These are phyloP conservation scores for Naegleria fowleri DNA, from an alignment of 208 protist species.

Conservation along the genomic window DNA sequence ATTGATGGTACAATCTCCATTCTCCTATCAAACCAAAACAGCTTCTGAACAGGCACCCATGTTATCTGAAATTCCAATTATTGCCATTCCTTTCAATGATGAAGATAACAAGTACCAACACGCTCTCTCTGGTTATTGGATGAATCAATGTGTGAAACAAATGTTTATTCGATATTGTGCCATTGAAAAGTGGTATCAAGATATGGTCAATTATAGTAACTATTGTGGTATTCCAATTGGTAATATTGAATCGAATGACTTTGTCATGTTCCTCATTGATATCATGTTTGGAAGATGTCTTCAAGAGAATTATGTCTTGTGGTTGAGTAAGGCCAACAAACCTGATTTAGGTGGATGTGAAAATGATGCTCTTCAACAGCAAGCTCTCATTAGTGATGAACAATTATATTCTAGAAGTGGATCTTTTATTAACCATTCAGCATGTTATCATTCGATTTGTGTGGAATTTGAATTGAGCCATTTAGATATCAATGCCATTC, in stretches of 20 bases:
- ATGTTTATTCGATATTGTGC: neutral
- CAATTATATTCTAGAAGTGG: slow-evolving; percentile 30
- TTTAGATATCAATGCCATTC: slow-evolving; percentile 56
- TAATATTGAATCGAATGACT: slow-evolving; percentile 32
- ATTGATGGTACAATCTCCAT: neutral
- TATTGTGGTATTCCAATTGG: slow-evolving; percentile 23
- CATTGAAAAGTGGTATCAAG: neutral
- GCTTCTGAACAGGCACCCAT: neutral
- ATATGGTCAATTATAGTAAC: neutral
- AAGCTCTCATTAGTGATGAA: slow-evolving; percentile 48
- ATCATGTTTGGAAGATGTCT: slow-evolving; percentile 31
- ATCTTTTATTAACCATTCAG: slow-evolving; percentile 39
- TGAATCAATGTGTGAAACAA: neutral
- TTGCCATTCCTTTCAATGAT: neutral
- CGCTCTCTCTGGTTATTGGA: neutral
- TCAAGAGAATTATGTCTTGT: slow-evolving; percentile 51
- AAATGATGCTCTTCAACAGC: slow-evolving; percentile 3
- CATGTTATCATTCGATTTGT: slow-evolving; percentile 49
- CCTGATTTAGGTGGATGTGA: slow-evolving; percentile 61
- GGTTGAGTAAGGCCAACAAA: slow-evolving; percentile 44
- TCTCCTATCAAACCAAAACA: neutral
- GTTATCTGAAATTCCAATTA: neutral
- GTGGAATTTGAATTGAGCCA: slow-evolving; percentile 51
- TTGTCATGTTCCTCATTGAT: slow-evolving; percentile 25
- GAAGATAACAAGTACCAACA: slow-evolving; percentile 4